Base-by-base conservation (phyloP, 2,329 filamentous ascomycete genomes). In the Nigrospora osmanthi region DNA sequence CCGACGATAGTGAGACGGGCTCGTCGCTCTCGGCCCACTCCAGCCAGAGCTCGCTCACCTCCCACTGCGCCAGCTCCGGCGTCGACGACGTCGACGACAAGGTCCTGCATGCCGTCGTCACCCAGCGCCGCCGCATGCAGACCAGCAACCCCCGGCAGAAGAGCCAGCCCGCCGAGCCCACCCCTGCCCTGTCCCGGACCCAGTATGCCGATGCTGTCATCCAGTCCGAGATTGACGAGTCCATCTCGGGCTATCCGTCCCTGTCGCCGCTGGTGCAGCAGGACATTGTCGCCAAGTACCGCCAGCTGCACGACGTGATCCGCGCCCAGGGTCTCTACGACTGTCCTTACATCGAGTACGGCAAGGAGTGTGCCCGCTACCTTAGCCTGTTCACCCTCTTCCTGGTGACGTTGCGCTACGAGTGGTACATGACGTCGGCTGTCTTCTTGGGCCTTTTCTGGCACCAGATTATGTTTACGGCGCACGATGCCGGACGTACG, bases 381-480 rank as follows among this genome's bases (percentile, higher is more conserved):
- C 53, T 57, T 0, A 50, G 63, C 0, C 58, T 83, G 7, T 82
- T 83, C 47, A 53, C 49, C 0, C 45, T 58, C 1, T 82, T 78
- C 54, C 45, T 72, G 11, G 55, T 66, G 15, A 53, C 69, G 2
- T 62, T 83, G 2, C 61, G 62, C 46, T 56, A 60, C 31, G 65
- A 67, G 35, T 83, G 78, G 76, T 83, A 79, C 57, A 58, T 76
- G 42, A 69, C 72, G 2, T 81, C 78, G 3, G 76, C 78, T 33
- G 50, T 73, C 15, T 79, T 76, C 50, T 59, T 84, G n/a, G 81
- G 80, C 4, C 45, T 78, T 13, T 82, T 83, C 57, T 83, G 80
- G 76, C 80, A 83, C 54, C 80, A 83, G 65, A 76, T 84, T 63
- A 82, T 84, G 76, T 85, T 84, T 60, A 73, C 75, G 0, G 80